Evolutionary conservation across 257 asterid genomes (phyloP), one percentile per base, ranked within the genome.

Genomic region (Paulownia fortunei): DNA sequence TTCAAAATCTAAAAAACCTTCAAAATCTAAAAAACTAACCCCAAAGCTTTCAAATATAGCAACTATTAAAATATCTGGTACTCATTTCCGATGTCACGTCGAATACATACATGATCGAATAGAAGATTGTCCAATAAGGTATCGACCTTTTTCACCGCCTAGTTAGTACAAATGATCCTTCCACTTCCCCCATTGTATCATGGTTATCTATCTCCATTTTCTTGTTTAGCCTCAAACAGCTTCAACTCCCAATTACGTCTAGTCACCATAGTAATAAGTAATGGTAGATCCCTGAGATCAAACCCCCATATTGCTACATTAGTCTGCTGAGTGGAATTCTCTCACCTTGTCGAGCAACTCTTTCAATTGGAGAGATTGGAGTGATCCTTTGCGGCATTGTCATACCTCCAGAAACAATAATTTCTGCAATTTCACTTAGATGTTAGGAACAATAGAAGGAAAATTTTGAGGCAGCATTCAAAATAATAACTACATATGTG

Each of bases 321-420:
- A 89, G 80, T 86, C 94, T 87, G 80, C 76, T 82, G 59, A 90
- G 90, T 11, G 94, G 97, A 47, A 93, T 83, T 74, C 90, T 81
- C 13, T 89, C 97, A 70, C 87, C 90, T 55, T 82, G 91, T 74
- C 92, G 78, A 15, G 82, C 70, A 82, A 84, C 82, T 63, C 92
- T 87, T 77, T 85, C 86, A 19, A 85, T 84, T 4, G 92, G 90
- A 74, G 94, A 74, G 69, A 91, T 85, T 74, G 87, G 89, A 36
- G 80, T 69, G 76, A 85, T 85, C 82, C 61, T 86, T 77, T 93
- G 94, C 5, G 98, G 98, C 97, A 93, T 93, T 6, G 96, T 91
- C 98, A 93, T 93, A 4, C 98, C 98, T 27, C 97, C 98, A 2
- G 98, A 93, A n/a, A 91, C 96, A 1, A 93, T 93, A n/a, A 93